Evolutionary conservation across 306 rosid genomes (phyloP).

Genomic region (Geum urbanum): DNA sequence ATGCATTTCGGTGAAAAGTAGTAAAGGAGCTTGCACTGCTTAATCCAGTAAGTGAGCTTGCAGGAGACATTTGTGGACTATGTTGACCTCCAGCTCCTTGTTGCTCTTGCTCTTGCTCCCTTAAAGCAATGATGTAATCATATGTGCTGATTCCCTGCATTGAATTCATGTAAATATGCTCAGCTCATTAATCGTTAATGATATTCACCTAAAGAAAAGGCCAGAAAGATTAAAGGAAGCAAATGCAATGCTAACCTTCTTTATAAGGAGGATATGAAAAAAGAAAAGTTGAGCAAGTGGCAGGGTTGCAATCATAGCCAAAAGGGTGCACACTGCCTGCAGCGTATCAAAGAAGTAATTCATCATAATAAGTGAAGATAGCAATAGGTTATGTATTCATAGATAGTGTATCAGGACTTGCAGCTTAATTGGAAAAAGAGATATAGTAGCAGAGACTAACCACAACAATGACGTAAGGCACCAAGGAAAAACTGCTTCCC

Average conservation of each 20-base stretch:
- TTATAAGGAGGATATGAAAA: constrained; percentile 91
- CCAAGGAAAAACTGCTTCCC: constrained; percentile 95
- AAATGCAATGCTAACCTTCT: constrained; percentile 52
- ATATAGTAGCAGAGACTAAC: constrained; percentile 39
- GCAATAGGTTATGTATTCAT: neutral
- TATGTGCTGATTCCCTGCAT: constrained; percentile 91
- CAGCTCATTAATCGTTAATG: constrained; percentile 2
- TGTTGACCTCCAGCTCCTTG: constrained; percentile 89
- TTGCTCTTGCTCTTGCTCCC: constrained; percentile 95
- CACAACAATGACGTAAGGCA: constrained; percentile 80
- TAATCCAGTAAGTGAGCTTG: constrained; percentile 90
- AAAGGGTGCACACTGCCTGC: constrained; percentile 78
- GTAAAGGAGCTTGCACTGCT: constrained; percentile 97
- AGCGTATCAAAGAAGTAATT: constrained; percentile 6
- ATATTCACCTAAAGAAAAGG: neutral
- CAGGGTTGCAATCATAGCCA: constrained; percentile 92
- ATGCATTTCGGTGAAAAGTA: constrained; percentile 80
- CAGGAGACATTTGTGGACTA: constrained; percentile 97
- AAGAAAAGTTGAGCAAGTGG: constrained; percentile 94
- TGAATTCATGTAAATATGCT: neutral
- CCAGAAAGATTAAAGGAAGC: neutral
- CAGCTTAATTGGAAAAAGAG: neutral
- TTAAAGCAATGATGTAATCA: constrained; percentile 92
- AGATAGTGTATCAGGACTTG: neutral
- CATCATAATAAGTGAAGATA: neutral